These are phyloP conservation scores for Globisporangium apiculatum DNA, from an alignment of 352 stramenopile species.

Conservation along the genomic window DNA sequence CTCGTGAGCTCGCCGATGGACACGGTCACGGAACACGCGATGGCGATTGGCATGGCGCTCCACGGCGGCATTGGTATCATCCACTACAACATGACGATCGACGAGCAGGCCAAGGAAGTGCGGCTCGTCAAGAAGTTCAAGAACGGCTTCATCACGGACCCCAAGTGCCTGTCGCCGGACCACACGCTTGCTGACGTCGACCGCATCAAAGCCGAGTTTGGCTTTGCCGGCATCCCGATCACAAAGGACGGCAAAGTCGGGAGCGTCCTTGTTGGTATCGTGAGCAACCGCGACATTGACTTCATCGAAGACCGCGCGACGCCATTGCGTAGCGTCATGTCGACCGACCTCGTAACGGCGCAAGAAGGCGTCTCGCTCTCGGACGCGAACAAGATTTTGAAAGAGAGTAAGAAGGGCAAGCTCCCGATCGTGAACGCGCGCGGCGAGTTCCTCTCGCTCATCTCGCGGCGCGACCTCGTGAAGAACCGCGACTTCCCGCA, in stretches of 20 bases:
- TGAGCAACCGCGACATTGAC: slow-evolving; percentile 98
- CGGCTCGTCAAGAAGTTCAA: slow-evolving; percentile 98
- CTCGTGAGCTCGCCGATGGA: slow-evolving; percentile 99
- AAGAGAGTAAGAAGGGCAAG: slow-evolving; percentile 99
- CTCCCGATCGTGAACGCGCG: slow-evolving; percentile 98
- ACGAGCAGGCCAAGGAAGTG: slow-evolving; percentile 95
- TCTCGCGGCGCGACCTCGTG: slow-evolving; percentile 96
- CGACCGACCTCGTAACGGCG: slow-evolving; percentile 89
- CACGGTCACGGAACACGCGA: slow-evolving; percentile 99
- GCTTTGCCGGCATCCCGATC: slow-evolving; percentile 99
- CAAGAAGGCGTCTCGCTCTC: slow-evolving; percentile 92
- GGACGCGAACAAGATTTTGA: slow-evolving; percentile 98
- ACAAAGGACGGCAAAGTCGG: slow-evolving; percentile 97
- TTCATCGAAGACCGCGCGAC: slow-evolving; percentile 95
- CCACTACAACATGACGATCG: slow-evolving; percentile 99
- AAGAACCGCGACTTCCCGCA: slow-evolving; percentile 98
- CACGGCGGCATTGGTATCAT: slow-evolving; percentile 99
- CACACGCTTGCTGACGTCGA: slow-evolving; percentile 95
- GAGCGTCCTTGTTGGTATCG: slow-evolving; percentile 96
- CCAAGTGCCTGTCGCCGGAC: slow-evolving; percentile 93
- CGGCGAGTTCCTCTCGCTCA: slow-evolving; percentile 97
- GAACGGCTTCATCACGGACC: slow-evolving; percentile 99
- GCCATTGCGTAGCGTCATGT: slow-evolving; percentile 86
- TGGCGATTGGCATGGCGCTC: slow-evolving; percentile 99
- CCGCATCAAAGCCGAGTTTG: slow-evolving; percentile 92